A percentile compares a stretch with the other conserved stretches of the same genome.
These are phyloP conservation scores for Echinosophora koreensis DNA, from an alignment of 306 rosid species.

Conservation along the genomic window DNA sequence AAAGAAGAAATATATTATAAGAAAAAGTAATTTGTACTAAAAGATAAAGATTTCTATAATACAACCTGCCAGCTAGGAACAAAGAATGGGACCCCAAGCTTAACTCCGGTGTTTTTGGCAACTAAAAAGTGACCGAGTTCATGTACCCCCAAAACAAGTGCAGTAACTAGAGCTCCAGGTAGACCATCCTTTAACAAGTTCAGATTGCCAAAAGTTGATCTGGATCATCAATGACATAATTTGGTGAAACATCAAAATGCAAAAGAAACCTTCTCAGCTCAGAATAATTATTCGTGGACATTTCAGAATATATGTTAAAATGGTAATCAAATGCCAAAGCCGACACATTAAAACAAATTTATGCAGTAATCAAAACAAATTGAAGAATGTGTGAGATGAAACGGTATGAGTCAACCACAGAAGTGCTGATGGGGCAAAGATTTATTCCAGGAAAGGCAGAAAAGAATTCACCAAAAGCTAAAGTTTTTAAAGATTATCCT, in stretches of 20 bases:
- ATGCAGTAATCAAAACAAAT: slow-evolving; percentile 24
- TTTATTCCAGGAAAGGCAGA: slow-evolving; percentile 33
- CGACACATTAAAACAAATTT: slow-evolving; percentile 6
- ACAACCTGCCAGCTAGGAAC: slow-evolving; percentile 99
- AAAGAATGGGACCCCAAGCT: slow-evolving; percentile 92
- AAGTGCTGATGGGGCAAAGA: slow-evolving; percentile 15
- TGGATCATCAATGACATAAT: slow-evolving; percentile 57
- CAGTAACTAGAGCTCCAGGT: slow-evolving; percentile 88
- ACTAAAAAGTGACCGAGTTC: slow-evolving; percentile 81
- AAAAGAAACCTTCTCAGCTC: not conserved
- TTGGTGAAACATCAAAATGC: slow-evolving; percentile 48
- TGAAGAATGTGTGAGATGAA: slow-evolving; percentile 42
- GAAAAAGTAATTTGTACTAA: slow-evolving; percentile 9
- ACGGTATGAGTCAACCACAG: slow-evolving; percentile 27
- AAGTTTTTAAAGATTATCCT: slow-evolving; percentile 41
- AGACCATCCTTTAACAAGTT: slow-evolving; percentile 88
- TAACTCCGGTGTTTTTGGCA: slow-evolving; percentile 69
- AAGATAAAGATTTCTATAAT: slow-evolving; percentile 39
- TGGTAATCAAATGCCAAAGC: slow-evolving; percentile 16
- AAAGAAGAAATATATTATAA: slow-evolving; percentile 10
- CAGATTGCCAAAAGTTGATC: slow-evolving; percentile 89
- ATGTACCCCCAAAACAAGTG: slow-evolving; percentile 80
- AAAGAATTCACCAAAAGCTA: slow-evolving; percentile 36
- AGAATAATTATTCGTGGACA: slow-evolving; percentile 14
- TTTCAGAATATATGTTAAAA: slow-evolving; percentile 21